These are phyloP conservation scores for Penicillium manginii DNA, from an alignment of 495 filamentous ascomycete species.

Conservation along the genomic window DNA sequence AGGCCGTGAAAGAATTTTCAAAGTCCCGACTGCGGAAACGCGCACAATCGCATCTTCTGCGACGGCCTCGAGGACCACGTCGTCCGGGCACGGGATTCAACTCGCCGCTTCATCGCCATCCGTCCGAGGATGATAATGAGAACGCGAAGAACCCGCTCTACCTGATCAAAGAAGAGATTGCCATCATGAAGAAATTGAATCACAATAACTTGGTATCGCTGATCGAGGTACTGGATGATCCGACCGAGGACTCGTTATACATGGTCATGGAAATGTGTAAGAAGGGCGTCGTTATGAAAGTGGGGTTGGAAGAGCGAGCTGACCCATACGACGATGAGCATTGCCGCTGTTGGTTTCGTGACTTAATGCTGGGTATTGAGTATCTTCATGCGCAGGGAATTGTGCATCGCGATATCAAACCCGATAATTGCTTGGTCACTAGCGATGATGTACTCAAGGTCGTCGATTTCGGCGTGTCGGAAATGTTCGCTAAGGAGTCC, in stretches of 20 bases:
- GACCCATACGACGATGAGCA: conserved; percentile 82
- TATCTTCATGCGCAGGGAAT: conserved; percentile 96
- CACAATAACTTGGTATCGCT: conserved; percentile 91
- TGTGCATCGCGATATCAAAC: conserved; percentile 97
- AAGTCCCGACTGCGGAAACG: conserved; percentile 91
- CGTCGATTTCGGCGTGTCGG: conserved; percentile 97
- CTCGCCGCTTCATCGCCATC: conserved; percentile 60
- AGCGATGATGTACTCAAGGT: conserved; percentile 92
- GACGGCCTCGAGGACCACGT: conserved; percentile 61
- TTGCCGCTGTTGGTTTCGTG: conserved; percentile 91
- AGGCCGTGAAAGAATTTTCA: conserved; percentile 98
- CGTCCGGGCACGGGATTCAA: conserved; percentile 64
- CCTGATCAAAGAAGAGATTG: conserved; percentile 94
- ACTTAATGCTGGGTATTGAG: conserved; percentile 94
- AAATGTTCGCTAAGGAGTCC: conserved; percentile 91
- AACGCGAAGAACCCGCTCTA: conserved; percentile 79
- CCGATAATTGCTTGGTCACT: conserved; percentile 91
- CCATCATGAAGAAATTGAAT: conserved; percentile 98
- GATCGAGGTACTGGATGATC: conserved; percentile 94
- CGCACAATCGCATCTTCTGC: conserved; percentile 87
- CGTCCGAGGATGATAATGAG: conserved; percentile 51
- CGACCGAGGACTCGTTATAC: conserved; percentile 91
- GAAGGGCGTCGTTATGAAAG: conserved; percentile 97
- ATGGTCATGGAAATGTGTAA: conserved; percentile 99
- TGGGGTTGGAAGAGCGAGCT: conserved; percentile 81